Evolutionary conservation across 2,329 filamentous ascomycete genomes (phyloP).

Genomic region (Pseudocercospora vitis): DNA sequence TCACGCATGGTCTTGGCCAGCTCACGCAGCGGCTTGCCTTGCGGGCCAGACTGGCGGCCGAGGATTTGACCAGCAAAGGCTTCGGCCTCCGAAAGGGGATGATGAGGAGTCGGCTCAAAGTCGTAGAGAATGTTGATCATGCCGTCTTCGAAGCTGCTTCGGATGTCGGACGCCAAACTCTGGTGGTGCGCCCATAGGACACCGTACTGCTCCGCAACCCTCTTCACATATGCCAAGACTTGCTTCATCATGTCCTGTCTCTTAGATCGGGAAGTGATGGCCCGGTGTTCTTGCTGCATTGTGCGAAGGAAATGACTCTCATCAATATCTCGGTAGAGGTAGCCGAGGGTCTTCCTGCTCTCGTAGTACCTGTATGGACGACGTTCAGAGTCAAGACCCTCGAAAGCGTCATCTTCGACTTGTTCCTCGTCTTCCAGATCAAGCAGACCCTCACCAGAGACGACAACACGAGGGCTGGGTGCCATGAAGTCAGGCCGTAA

Average conservation of each 20-base stretch:
- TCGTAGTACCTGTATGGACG: constrained; percentile 59
- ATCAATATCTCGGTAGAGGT: constrained; percentile 70
- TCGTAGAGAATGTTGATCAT: constrained; percentile 51
- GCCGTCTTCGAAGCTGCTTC: constrained; percentile 55
- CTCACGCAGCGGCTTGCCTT: constrained; percentile 38
- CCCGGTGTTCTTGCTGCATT: constrained; percentile 37
- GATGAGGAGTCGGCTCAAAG: constrained; percentile 44
- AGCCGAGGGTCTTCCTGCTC: constrained; percentile 67
- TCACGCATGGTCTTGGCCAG: constrained; percentile 41
- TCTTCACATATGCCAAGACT: constrained; percentile 45
- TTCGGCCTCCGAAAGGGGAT: constrained; percentile 53
- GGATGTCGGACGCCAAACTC: constrained; percentile 43
- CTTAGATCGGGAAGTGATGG: constrained; percentile 19
- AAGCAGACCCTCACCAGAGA: constrained; percentile 49
- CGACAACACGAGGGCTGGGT: constrained; percentile 45
- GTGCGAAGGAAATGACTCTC: constrained; percentile 65
- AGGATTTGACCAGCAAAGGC: constrained; percentile 61
- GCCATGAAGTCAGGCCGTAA: constrained; percentile 57
- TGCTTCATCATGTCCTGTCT: constrained; percentile 28
- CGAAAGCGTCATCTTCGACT: constrained; percentile 47
- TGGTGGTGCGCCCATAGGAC: constrained; percentile 42
- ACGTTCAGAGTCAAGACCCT: constrained; percentile 32
- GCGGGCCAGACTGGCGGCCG: constrained; percentile 45
- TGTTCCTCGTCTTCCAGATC: constrained; percentile 50
- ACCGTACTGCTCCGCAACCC: constrained; percentile 27